Conservation (phyloP, 176 grass and related monocot genomes). For the Areca catechu region DNA sequence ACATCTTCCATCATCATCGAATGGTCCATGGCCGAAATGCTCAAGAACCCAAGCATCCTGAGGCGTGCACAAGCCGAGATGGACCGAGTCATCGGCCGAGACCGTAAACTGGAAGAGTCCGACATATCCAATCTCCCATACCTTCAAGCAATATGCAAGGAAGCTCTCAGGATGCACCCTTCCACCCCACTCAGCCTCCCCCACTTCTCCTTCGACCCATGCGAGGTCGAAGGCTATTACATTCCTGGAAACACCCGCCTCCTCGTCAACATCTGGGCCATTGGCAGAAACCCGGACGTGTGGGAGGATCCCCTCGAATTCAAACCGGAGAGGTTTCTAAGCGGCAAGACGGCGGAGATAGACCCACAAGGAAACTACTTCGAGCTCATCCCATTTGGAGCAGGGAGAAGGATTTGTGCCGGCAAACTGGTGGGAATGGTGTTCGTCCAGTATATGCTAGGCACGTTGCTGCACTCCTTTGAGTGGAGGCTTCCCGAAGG, state of each 20-base stretch:
- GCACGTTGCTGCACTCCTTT: constrained; percentile 51
- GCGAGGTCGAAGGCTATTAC: constrained; percentile 38
- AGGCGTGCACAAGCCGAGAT: constrained; percentile 44
- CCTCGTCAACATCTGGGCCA: constrained; percentile 74
- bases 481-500: constrained; percentile 52
- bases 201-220: constrained; percentile 68
- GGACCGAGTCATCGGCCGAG: constrained; percentile 47
- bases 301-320: constrained; percentile 58
- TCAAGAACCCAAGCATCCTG: constrained; percentile 43
- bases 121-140: constrained; percentile 53
- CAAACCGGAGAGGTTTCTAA: constrained; percentile 58
- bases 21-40: constrained; percentile 71
- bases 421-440: constrained; percentile 75
- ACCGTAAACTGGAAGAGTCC: constrained; percentile 40
- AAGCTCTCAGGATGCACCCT: constrained; percentile 62
- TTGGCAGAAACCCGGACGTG: constrained; percentile 46
- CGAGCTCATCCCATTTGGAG: constrained; percentile 83
- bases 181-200: constrained; percentile 72
- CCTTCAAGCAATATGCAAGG: constrained; percentile 70
- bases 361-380: constrained; percentile 67
- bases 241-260: constrained; percentile 51
- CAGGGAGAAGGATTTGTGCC: constrained; percentile 62
- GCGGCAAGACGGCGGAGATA: constrained; percentile 18
- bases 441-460: constrained; percentile 76
- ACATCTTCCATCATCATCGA: constrained; percentile 82